Evolutionary conservation across 768 basidiomycete genomes (phyloP).

Genomic region (Tephrocybe sp.): DNA sequence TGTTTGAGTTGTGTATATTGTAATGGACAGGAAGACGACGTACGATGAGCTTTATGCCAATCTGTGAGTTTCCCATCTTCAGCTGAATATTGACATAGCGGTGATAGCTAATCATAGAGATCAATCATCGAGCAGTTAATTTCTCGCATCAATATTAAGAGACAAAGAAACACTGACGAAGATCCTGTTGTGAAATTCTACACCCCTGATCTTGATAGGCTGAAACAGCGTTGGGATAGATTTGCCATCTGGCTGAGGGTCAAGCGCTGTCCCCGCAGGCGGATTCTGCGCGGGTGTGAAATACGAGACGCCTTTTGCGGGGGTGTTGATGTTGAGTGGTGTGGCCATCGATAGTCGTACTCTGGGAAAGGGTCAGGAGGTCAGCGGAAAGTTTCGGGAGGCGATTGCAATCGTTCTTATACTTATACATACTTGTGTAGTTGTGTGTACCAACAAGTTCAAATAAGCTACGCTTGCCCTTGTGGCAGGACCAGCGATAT

Average conservation of each 20-base stretch:
- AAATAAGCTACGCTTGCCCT: too few relatives aligned
- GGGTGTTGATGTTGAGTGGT: slow-evolving; percentile 16
- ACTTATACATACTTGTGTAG: too few relatives aligned
- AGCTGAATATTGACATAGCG: slow-evolving; percentile 60
- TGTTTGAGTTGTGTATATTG: neutral
- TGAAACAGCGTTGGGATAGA: slow-evolving; percentile 42
- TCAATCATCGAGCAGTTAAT: too few relatives aligned
- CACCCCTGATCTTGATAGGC: slow-evolving; percentile 51
- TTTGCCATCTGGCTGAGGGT: slow-evolving; percentile 36
- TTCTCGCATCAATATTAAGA: neutral
- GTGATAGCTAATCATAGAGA: slow-evolving; percentile 37
- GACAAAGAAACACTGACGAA: slow-evolving; percentile 33
- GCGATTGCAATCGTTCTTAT: too few relatives aligned
- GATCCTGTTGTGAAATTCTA: slow-evolving; percentile 53
- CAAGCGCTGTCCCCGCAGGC: slow-evolving; percentile 40
- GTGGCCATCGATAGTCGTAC: too few relatives aligned
- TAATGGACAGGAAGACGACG: slow-evolving; percentile 23
- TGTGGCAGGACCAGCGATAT: too few relatives aligned
- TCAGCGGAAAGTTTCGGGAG: too few relatives aligned
- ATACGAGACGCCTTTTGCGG: slow-evolving; percentile 24
- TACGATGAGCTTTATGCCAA: slow-evolving; percentile 64
- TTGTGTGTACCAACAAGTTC: too few relatives aligned
- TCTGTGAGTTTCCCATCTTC: slow-evolving; percentile 48
- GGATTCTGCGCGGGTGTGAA: slow-evolving; percentile 45
- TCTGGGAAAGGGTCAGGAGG: too few relatives aligned